Percentiles rank a stretch among this genome's conserved stretches.
These are phyloP conservation scores for Rhododendron vialii DNA, from an alignment of 148 eudicot species.

Conservation along the genomic window DNA sequence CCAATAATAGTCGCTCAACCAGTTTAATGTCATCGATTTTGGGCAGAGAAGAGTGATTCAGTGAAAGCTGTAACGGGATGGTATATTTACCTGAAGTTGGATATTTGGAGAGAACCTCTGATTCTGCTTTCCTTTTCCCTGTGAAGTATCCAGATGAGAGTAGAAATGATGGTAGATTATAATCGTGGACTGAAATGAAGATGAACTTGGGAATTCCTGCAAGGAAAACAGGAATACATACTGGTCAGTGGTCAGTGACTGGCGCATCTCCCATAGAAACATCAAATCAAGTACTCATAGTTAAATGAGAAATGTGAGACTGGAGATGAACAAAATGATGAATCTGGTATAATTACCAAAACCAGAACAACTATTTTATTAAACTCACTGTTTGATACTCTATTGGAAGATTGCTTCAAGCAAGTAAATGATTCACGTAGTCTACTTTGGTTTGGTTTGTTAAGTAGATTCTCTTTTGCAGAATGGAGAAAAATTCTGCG, in stretches of 20 bases:
- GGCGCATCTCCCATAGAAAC: not conserved
- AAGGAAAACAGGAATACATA: conserved; percentile 4
- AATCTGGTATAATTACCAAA: not conserved
- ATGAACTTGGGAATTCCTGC: conserved; percentile 93
- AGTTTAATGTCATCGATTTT: not conserved
- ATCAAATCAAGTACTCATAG: not conserved
- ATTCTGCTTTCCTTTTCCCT: conserved; percentile 96
- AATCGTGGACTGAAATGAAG: conserved; percentile 93
- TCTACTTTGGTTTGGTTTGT: not conserved
- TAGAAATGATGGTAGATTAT: conserved; percentile 85
- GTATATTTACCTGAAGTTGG: conserved; percentile 62
- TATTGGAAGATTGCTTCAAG: not conserved
- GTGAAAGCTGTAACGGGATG: not conserved
- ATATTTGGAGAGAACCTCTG: conserved; percentile 86
- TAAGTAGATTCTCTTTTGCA: not conserved
- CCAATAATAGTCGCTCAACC: not conserved
- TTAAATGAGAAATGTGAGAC: not conserved
- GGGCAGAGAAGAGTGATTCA: not conserved
- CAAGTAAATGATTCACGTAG: not conserved
- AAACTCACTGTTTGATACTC: not conserved
- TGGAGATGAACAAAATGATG: not conserved
- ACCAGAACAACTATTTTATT: not conserved
- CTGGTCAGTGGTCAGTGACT: not conserved
- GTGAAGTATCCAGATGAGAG: conserved; percentile 78
- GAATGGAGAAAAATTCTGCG: not conserved